phyloP scores from a whole-genome alignment of 108 stramenopile species.

The Chaetoceros muelleri region DNA sequence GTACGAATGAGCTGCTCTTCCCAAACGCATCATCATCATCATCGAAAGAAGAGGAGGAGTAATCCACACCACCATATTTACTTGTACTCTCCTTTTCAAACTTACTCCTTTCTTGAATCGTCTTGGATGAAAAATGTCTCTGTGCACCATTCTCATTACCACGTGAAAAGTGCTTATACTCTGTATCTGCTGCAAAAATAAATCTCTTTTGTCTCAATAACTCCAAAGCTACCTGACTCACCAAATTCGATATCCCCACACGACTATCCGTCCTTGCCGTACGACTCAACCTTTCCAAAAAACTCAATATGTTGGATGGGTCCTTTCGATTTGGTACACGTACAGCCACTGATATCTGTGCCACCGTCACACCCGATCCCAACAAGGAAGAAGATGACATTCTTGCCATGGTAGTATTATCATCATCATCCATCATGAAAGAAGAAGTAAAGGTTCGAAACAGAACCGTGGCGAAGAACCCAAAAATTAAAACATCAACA shows the following conservation, averaged over 20 bases:
- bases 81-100: conserved; percentile 65
- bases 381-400: conserved; percentile 9
- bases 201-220: conserved; percentile 58
- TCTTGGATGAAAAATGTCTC: conserved; percentile 38
- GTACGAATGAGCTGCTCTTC: background rate
- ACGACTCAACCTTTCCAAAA: conserved; percentile 33
- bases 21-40: too few species aligned
- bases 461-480: conserved; percentile 8
- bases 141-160: conserved; percentile 29
- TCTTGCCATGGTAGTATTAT: too few species aligned
- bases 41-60: conserved; percentile 15
- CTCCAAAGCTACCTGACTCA: conserved; percentile 72
- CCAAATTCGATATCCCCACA: conserved; percentile 61
- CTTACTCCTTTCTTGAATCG: conserved; percentile 63
- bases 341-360: conserved; percentile 53
- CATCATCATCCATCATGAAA: background rate
- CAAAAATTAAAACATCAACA: background rate
- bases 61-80: conserved; percentile 65
- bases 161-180: conserved; percentile 36
- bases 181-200: conserved; percentile 49
- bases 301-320: conserved; percentile 46
- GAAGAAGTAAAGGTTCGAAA: background rate
- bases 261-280: conserved; percentile 62
- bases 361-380: conserved; percentile 62
- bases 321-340: conserved; percentile 66